These are phyloP conservation scores for Penicillium verhagenii DNA, from an alignment of 495 filamentous ascomycete genomes.

Conservation along the genomic window DNA sequence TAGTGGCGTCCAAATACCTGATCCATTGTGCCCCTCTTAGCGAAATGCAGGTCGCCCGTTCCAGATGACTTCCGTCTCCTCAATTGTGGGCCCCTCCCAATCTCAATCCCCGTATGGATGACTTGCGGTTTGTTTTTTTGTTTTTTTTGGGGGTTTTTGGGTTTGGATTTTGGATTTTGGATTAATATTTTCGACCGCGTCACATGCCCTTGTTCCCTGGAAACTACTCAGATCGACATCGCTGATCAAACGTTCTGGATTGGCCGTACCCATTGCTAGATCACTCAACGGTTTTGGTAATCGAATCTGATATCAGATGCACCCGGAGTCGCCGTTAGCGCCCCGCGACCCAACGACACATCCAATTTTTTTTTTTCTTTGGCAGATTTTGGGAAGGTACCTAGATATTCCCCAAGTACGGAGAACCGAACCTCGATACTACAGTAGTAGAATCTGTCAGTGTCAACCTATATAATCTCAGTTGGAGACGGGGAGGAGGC, in stretches of 20 bases:
- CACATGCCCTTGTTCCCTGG: not conserved
- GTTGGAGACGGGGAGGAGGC: too few species aligned
- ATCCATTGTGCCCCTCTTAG: conserved; percentile 15
- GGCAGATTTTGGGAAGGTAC: not conserved
- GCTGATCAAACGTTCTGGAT: not conserved
- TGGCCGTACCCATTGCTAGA: not conserved
- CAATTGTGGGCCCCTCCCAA: not conserved
- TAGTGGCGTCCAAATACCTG: conserved; percentile 7
- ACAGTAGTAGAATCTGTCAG: too few species aligned
- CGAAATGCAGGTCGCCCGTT: conserved; percentile 19
- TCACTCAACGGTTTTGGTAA: not conserved
- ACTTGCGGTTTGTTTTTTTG: not conserved
- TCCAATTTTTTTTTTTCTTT: not conserved
- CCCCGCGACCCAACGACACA: not conserved
- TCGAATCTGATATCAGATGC: conserved; percentile 7
- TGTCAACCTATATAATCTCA: too few species aligned
- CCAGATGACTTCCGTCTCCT: conserved; percentile 3
- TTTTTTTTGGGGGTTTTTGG: too few species aligned
- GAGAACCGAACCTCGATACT: too few species aligned
- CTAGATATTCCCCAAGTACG: too few species aligned
- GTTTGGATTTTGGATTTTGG: not conserved
- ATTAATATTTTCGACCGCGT: not conserved
- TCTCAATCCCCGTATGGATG: not conserved
- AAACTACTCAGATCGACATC: not conserved
- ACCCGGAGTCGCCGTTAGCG: conserved; percentile 7